Percentiles rank a stretch among this genome's conserved stretches.
phyloP scores from a whole-genome alignment of 1,284 basidiomycete genomes.

The Microbotryum lychnidis-dioicae region DNA sequence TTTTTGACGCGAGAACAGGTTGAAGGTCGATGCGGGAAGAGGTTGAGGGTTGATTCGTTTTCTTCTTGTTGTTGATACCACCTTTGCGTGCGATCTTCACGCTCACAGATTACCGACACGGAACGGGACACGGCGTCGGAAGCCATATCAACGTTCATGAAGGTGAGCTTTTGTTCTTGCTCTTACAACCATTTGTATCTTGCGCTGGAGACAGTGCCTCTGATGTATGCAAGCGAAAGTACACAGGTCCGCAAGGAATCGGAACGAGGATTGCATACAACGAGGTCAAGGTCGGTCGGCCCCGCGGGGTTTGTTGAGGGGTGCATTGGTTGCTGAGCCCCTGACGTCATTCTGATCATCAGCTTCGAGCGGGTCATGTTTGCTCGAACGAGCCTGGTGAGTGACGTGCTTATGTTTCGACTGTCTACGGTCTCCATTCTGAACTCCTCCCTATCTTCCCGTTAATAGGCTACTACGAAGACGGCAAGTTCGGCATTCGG shows the following conservation, averaged over 20 bases:
- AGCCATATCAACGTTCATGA: slow-evolving; percentile 89
- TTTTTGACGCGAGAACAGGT: background rate
- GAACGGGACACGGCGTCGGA: slow-evolving; percentile 82
- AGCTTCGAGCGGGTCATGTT: slow-evolving; percentile 75
- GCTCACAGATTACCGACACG: slow-evolving; percentile 45
- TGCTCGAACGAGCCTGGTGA: slow-evolving; percentile 65
- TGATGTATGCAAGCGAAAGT: no score
- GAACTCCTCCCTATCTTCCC: slow-evolving; percentile 39
- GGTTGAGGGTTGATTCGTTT: background rate
- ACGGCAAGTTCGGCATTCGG: slow-evolving; percentile 84
- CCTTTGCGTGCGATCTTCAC: background rate
- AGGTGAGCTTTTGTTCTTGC: slow-evolving; percentile 37
- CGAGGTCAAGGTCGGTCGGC: slow-evolving; percentile 42
- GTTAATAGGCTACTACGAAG: slow-evolving; percentile 93
- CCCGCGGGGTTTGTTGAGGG: no score
- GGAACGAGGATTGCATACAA: slow-evolving; percentile 59
- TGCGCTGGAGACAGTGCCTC: no score
- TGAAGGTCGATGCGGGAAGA: background rate
- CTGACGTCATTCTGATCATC: background rate
- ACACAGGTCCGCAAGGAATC: slow-evolving; percentile 38
- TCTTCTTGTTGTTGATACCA: background rate
- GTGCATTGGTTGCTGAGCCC: background rate
- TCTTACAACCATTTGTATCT: no score
- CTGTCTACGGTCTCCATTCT: slow-evolving; percentile 11
- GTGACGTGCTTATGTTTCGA: slow-evolving; percentile 37